Evolutionary conservation across 495 filamentous ascomycete genomes (phyloP), one percentile per base, ranked within the genome.

Genomic region (Daldinia vernicosa): DNA sequence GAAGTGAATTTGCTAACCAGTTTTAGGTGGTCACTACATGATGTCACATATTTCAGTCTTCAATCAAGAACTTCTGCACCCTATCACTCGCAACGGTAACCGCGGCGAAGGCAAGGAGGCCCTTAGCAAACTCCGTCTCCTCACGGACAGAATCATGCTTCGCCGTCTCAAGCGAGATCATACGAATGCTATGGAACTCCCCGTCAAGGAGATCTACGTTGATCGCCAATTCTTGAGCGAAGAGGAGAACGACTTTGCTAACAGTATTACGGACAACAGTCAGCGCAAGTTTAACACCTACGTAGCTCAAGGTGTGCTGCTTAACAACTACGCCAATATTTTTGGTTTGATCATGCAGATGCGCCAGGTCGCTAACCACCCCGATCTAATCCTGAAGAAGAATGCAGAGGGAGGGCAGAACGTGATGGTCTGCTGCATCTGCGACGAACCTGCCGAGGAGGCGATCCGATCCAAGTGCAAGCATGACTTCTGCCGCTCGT

Each of bases 151-250:
- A 24, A 93, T 99, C 76, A 99, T 99, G 95, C 84, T 98, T 39
- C 89, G 95, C 39, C 92, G 95, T 14, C 86, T 96, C 78, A 98
- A 98, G 82, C 88, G 89, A 60, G 94, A 98, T 77, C 89, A 98
- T 70, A 95, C 91, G 19, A 88, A 93, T 56, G 90, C 93, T 0
- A 95, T 98, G 92, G 95, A 98, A 75, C 87, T 99, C 37, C 95
- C 95, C 22, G 90, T 95, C 4, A 99, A 98, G 83, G 92, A 97
- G 79, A 92, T 98, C 45, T 85, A 92, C 45, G 87, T 99, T 35
- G 90, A 95, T 74, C 92, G 94, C 51, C 93, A 98, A 80, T 97
- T 95, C 78, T 98, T 98, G 72, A 92, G 93, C 27, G 95, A 97
- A 72, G 92, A 93, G 37, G 95, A 99, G 77, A 91, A 92, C 59